A percentile compares a stretch with the other conserved stretches of the same genome.
Conservation (phyloP, 2,329 filamentous ascomycete species). For the Hymenoscyphus fructigenus region DNA sequence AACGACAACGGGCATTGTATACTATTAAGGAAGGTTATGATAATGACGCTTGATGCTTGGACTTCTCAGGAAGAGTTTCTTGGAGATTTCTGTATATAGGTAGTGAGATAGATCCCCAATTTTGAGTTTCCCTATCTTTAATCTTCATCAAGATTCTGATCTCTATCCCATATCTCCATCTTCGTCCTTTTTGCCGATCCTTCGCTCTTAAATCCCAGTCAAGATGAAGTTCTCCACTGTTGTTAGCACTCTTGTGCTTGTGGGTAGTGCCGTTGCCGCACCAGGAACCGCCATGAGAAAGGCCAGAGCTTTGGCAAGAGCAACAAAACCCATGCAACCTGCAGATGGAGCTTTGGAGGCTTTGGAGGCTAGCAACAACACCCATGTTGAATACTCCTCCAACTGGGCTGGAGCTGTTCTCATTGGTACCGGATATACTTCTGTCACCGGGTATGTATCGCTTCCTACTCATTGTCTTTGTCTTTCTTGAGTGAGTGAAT, state of each 20-base stretch:
- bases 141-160: background rate
- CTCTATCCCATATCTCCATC: background rate
- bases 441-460: conserved; percentile 43
- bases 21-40: conserved; percentile 4
- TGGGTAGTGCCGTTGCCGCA: conserved; percentile 45
- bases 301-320: conserved; percentile 32
- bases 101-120: background rate
- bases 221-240: conserved; percentile 51
- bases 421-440: conserved; percentile 48
- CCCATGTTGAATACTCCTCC: conserved; percentile 49
- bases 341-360: conserved; percentile 26
- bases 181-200: background rate
- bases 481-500: background rate
- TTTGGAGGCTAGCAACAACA: conserved; percentile 39
- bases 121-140: background rate
- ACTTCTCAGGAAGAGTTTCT: background rate
- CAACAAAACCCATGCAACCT: conserved; percentile 30
- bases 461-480: background rate
- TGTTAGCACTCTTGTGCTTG: conserved; percentile 41
- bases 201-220: conserved; percentile 10
- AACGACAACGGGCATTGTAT: background rate
- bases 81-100: background rate
- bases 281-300: conserved; percentile 42
- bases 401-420: conserved; percentile 63
- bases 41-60: background rate